Conservation (phyloP, 768 basidiomycete genomes). For the Lyophyllum shimeji region DNA sequence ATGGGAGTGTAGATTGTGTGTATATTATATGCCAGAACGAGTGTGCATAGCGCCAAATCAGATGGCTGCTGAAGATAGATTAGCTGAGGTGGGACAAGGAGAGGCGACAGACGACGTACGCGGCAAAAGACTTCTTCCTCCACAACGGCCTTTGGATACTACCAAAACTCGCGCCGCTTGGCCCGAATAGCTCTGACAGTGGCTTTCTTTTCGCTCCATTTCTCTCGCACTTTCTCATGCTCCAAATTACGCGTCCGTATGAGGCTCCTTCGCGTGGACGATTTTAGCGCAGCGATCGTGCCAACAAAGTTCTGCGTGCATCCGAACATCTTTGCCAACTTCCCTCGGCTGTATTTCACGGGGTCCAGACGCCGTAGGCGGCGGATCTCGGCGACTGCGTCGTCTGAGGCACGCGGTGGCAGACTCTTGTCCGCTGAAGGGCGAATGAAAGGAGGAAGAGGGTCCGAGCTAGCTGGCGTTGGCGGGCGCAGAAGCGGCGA, state of each 20-base stretch:
- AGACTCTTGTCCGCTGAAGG: conserved; percentile 30
- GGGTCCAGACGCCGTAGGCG: conserved; percentile 60
- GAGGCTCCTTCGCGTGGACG: conserved; percentile 43
- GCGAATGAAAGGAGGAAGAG: conserved; percentile 50
- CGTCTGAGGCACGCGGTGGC: conserved; percentile 46
- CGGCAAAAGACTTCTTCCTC: conserved; percentile 6
- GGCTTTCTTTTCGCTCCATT: conserved; percentile 73
- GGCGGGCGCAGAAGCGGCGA: conserved; percentile 66
- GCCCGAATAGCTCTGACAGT: conserved; percentile 60
- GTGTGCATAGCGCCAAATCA: neutral
- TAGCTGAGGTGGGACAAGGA: neutral
- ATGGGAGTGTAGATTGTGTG: neutral
- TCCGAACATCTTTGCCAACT: conserved; percentile 75
- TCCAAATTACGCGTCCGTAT: conserved; percentile 42
- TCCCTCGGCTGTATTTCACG: conserved; percentile 53
- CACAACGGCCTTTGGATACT: conserved; percentile 19
- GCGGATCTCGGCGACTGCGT: conserved; percentile 55
- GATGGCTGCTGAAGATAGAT: neutral
- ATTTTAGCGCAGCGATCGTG: conserved; percentile 61
- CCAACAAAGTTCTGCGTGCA: conserved; percentile 71
- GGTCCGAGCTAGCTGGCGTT: conserved; percentile 22
- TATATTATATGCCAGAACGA: conserved; percentile 7
- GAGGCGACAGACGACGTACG: conserved; percentile 1
- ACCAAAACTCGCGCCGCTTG: conserved; percentile 77
- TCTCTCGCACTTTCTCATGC: conserved; percentile 46